phyloP scores from a whole-genome alignment of 176 grass and related monocot species.

The Oryza meridionalis region DNA sequence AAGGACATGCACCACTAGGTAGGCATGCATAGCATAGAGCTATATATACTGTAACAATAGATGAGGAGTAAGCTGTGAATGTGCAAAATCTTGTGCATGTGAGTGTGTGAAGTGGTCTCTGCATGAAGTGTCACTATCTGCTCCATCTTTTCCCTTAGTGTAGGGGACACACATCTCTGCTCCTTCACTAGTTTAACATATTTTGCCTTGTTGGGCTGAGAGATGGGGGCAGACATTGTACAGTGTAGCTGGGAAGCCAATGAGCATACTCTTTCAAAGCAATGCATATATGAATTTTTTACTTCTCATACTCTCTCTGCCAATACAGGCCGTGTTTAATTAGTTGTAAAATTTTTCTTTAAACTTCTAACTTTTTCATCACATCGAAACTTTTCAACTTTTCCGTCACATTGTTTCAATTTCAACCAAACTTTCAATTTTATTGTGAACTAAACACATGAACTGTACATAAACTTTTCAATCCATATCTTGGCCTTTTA shows the following conservation, averaged over 20 bases:
- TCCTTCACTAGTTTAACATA: constrained; percentile 43
- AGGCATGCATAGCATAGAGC: background rate
- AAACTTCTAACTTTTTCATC: too few species aligned
- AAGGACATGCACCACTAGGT: background rate
- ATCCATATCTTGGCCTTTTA: constrained; percentile 28
- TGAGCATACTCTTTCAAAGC: background rate
- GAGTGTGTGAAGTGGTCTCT: constrained; percentile 49
- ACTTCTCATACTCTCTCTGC: background rate
- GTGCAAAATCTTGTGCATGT: constrained; percentile 43
- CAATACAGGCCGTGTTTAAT: too few species aligned
- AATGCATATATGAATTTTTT: constrained; percentile 10
- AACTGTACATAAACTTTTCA: background rate
- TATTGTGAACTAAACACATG: too few species aligned
- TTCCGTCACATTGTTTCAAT: too few species aligned
- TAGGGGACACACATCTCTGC: constrained; percentile 24
- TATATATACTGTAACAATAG: background rate
- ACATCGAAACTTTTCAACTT: too few species aligned
- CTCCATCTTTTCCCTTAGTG: constrained; percentile 40
- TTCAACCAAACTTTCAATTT: too few species aligned
- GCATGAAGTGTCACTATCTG: constrained; percentile 58
- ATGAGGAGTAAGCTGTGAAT: background rate
- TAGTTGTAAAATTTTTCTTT: too few species aligned
- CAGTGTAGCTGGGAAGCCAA: constrained; percentile 9
- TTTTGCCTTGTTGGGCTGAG: background rate
- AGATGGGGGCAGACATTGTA: background rate